Base-by-base conservation (phyloP, 1,139 yeast species). In the Sugiyamaella grinbergsii region DNA sequence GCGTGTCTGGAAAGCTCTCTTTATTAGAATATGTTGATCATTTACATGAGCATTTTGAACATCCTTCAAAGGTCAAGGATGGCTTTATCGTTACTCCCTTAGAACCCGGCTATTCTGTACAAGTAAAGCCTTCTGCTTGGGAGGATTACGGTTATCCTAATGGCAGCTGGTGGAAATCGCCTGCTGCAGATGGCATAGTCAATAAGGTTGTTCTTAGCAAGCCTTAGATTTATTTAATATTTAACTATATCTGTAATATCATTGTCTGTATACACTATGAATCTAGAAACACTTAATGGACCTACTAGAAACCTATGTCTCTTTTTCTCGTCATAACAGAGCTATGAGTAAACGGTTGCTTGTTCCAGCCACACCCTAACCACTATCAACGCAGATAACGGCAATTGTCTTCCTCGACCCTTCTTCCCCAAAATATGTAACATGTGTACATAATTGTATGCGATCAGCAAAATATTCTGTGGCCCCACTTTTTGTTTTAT, bases 31-130 rank as follows among this genome's bases (percentile, higher is more conserved):
- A 62, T 44, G 71, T 68, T 18, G 68, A 64, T 51, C 71, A 68
- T 48, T 55, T 67, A 42, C 71, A 65, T 44, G 71, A 68, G 39
- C 66, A 64, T 34, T 61, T 68, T 52, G 58, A 57, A 43, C 62
- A 67, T 54, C 75, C 74, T n/a, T 62, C 71, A 6, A 61, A 59
- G 26, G 67, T 71, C 50, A 57, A 62, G 52, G 57, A 70, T 49
- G 74, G 74, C 11, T 65, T 63, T 56, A 65, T 68, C 47, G 69
- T 70, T 15, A 71, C 75, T 10, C 74, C 74, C 5, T 50, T 60
- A 23, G 70, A 59, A 31, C 71, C 74, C 7, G 74, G 74, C 8
- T 71, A 71, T 55, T 68, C 73, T 20, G 71, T 71, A 18, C 71
- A 71, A 43, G 64, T 67, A 57, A 61, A 60, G 52, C 67, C 64